Evolutionary conservation across 2,329 filamentous ascomycete genomes (phyloP).

Genomic region (Aspergillus sp.): DNA sequence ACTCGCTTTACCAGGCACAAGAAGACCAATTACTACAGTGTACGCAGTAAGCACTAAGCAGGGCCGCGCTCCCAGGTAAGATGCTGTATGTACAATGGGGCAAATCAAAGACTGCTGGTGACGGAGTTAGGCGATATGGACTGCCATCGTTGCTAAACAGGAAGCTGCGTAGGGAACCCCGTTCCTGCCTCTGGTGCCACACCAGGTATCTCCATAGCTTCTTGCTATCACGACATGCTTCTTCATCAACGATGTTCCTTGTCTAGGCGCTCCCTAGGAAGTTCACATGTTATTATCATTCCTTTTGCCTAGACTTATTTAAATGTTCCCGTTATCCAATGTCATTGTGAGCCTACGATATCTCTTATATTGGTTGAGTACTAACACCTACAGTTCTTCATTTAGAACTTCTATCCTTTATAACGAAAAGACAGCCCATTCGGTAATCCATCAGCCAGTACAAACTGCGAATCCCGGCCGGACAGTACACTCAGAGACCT

Average conservation of each 20-base stretch:
- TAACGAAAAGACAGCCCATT: background rate
- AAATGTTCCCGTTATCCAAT: background rate
- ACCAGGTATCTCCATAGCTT: background rate
- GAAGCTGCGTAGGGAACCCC: too few relatives aligned
- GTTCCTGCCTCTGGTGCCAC: too few relatives aligned
- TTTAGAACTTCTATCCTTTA: slow-evolving; percentile 10
- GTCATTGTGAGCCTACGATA: slow-evolving; percentile 1
- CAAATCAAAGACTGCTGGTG: too few relatives aligned
- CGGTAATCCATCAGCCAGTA: background rate
- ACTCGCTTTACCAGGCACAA: too few relatives aligned
- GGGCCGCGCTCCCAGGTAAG: too few relatives aligned
- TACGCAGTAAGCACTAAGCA: too few relatives aligned
- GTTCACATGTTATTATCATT: background rate
- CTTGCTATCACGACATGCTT: background rate
- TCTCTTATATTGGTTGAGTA: background rate
- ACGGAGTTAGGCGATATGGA: too few relatives aligned
- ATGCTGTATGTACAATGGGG: too few relatives aligned
- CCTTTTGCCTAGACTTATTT: background rate
- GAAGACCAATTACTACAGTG: too few relatives aligned
- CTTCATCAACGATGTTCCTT: background rate
- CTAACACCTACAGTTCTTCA: background rate
- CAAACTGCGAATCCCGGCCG: background rate
- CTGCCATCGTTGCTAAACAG: too few relatives aligned
- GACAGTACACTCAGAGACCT: background rate
- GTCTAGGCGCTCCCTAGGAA: background rate